Evolutionary conservation across 2,329 filamentous ascomycete species (phyloP).

Genomic region (Esteya vermicola): DNA sequence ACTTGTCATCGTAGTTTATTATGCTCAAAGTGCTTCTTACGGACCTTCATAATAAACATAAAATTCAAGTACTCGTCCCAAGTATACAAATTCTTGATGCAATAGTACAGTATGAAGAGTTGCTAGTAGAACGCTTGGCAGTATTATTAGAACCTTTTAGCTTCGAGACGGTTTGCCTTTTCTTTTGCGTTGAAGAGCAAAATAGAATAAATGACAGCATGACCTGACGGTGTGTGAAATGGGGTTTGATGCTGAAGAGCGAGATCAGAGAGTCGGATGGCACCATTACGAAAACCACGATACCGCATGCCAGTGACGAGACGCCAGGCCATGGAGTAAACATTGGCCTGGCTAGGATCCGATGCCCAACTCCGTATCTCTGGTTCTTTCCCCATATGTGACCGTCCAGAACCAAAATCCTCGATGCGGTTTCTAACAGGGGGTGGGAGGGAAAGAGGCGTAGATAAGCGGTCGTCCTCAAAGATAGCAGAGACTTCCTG

Average conservation of each 20-base stretch:
- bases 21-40: no score
- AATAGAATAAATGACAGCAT: background rate
- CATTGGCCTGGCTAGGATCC: slow-evolving; percentile 14
- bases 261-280: background rate
- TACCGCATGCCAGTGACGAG: slow-evolving; percentile 10
- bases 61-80: no score
- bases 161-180: no score
- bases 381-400: slow-evolving; percentile 3
- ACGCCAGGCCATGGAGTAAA: slow-evolving; percentile 14
- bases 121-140: no score
- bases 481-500: background rate
- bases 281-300: slow-evolving; percentile 8
- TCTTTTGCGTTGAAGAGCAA: background rate
- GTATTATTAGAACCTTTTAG: no score
- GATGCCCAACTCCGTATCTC: slow-evolving; percentile 12
- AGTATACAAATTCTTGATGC: no score
- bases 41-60: no score
- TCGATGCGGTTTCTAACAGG: no score
- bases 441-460: background rate
- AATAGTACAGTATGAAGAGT: no score
- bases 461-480: slow-evolving; percentile 1
- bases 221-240: background rate
- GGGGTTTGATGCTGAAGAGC: background rate
- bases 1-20: no score
- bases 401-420: no score